Conservation (phyloP, 805 yeast genomes). For the Candida wancherniae region DNA sequence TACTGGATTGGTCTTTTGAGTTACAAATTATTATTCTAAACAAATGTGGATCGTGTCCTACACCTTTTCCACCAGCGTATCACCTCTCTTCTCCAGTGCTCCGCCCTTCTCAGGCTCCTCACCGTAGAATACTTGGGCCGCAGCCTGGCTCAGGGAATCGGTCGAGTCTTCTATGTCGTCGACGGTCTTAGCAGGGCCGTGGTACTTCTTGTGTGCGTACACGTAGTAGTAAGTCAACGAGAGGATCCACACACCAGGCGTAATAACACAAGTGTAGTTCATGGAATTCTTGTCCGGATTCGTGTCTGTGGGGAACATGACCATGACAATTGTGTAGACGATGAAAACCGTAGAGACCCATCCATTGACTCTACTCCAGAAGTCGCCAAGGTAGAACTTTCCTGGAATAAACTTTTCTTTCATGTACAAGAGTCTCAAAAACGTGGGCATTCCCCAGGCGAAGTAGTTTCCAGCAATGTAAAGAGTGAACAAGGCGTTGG, state of each 20-base stretch:
- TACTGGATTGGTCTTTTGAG: no score
- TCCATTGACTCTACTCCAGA: constrained; percentile 41
- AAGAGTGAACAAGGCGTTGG: constrained; percentile 63
- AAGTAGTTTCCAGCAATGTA: constrained; percentile 58
- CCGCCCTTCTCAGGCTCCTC: no score
- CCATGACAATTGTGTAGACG: constrained; percentile 47
- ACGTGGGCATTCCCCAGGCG: constrained; percentile 59
- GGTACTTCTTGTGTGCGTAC: constrained; percentile 50
- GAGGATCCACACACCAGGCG: constrained; percentile 55
- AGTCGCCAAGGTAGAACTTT: constrained; percentile 56
- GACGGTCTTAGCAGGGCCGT: constrained; percentile 46
- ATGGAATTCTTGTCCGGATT: constrained; percentile 43
- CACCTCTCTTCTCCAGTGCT: no score
- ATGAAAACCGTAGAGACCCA: constrained; percentile 48
- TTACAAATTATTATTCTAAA: no score
- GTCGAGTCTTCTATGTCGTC: constrained; percentile 11
- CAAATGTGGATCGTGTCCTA: no score
- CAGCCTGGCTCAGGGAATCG: no score
- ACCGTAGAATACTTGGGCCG: no score
- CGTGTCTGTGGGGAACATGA: constrained; percentile 55
- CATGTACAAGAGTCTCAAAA: constrained; percentile 43
- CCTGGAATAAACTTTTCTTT: constrained; percentile 56
- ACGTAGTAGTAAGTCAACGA: constrained; percentile 47
- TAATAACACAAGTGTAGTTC: constrained; percentile 69
- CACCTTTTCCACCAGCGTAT: no score